Percentiles rank a stretch among this genome's conserved stretches.
Conservation (phyloP, 1,284 basidiomycete species). For the Cystobasidiaceae sp. region DNA sequence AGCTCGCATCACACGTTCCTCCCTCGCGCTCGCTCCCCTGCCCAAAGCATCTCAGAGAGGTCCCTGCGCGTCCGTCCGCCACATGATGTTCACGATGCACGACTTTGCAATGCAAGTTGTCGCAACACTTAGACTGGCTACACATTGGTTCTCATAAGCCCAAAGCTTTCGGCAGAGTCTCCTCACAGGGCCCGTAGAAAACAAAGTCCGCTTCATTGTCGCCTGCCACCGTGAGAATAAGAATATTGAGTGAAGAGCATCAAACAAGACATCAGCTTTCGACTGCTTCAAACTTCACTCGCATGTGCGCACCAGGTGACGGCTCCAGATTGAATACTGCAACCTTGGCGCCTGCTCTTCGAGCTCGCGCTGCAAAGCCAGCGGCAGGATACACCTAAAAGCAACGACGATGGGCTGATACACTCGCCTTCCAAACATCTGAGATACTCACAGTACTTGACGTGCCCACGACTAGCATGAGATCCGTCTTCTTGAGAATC, state of each 20-base stretch:
- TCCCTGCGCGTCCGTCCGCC: too few species aligned
- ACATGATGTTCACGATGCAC: too few species aligned
- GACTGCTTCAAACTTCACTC: neutral
- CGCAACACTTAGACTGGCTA: too few species aligned
- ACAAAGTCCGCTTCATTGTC: constrained; percentile 54
- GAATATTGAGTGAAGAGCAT: neutral
- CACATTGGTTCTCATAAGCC: neutral
- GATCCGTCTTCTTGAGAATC: constrained; percentile 54
- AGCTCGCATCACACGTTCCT: too few species aligned
- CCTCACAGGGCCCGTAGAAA: constrained; percentile 53
- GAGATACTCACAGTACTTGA: constrained; percentile 52
- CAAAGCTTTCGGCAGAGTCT: constrained; percentile 44
- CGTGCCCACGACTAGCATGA: constrained; percentile 61
- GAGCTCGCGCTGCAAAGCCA: constrained; percentile 48
- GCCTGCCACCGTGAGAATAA: constrained; percentile 42
- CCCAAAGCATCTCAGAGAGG: too few species aligned
- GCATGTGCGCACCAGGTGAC: constrained; percentile 5
- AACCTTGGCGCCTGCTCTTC: constrained; percentile 51
- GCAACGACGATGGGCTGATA: neutral
- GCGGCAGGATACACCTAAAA: constrained; percentile 52
- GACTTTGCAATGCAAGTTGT: too few species aligned
- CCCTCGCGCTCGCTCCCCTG: too few species aligned
- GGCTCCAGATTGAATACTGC: constrained; percentile 61
- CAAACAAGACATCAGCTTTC: neutral
- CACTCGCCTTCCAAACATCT: neutral